Evolutionary conservation across 164 flowering plant genomes (phyloP), one percentile per base, ranked within the genome.

Genomic region (Saururus chinensis): DNA sequence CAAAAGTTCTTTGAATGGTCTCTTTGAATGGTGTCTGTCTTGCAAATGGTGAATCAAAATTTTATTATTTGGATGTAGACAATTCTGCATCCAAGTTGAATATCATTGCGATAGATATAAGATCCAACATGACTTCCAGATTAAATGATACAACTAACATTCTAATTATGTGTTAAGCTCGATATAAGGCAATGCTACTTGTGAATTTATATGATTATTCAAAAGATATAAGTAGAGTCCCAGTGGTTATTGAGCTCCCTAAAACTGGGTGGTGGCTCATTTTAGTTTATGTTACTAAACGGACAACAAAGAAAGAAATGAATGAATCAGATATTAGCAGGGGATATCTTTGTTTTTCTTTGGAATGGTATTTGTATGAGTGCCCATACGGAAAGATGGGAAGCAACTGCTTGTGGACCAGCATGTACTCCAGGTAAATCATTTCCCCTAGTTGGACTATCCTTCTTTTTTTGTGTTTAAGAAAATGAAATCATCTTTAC

Each of bases 371-470:
- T 72, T 66, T 85, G 70, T 67, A 76, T 56, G 78, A 75, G 62
- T 90, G 98, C 74, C 96, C 92, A 26, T 23, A 45, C 22, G 91
- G 80, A 62, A 88, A 79, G 73, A 83, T 87, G 57, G 98, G 98
- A 67, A 64, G 71, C 26, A 84, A 81, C 66, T 89, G 98, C 72
- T 68, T 78, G 23, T 81, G 69, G 76, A 80, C 54, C 77, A 58
- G 56, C 81, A 82, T 62, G 60, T 53, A n/a, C 97, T 93, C 74
- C 89, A 88, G 96, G 97, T 93, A 57, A 17, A 70, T 22, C 49
- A 45, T 45, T 56, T 58, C 35, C 58, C 53, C 24, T 23, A 49
- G 0, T 45, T 45, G 49, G 14, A 20, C n/a, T 42, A 49, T 48
- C 21, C 35, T 16, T 66, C n/a, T n/a, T 60, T 41, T 42, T 25